Base-by-base conservation (phyloP, 2,329 filamentous ascomycete genomes). In the Cyclaneusma minus region DNA sequence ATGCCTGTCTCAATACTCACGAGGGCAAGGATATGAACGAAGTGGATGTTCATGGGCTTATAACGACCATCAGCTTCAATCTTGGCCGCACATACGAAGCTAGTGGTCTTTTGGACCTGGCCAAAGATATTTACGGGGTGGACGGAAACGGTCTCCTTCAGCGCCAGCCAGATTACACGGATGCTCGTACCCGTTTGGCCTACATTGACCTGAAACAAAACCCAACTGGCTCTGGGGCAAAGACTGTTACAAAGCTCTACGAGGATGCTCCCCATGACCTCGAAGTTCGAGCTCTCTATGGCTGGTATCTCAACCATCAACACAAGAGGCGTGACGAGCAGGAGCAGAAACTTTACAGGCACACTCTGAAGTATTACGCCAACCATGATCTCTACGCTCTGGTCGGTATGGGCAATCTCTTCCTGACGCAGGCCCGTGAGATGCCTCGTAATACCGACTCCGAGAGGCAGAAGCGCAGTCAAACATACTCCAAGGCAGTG, bases 311-410 rank as follows among this genome's bases (percentile, higher is more conserved):
- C 14, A 84, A 84, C 49, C 84, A 82, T 47, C 60, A 69, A 10
- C 62, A 68, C 39, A 76, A 80, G 8, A 84, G 87, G 51, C 93
- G 89, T 55, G 85, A 95, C 44, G 91, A 98, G 45, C 73, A 75
- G 17, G 89, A 98, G 50, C 77, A 93, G 42, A 72, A 84, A 3
- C 85, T 94, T 48, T 91, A 91, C 62, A 98, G 95, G 55, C 84
- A 94, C 50, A 95, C 87, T 0, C 60, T 98, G 16, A 83, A 92
- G 48, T 74, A 85, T 38, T 78, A 84, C 48, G 87, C 98, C 57
- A 98, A 95, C 62, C 89, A 98, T 48, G 89, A 98, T 48, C 68
- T 83, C n/a, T 98, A 98, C 49, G 83, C 89, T 4, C 61, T 98
- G 15, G 85, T 91, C 14, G 87, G 82, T 9, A 95, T 98, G 87